Base-by-base conservation (phyloP, 169 alveolate genomes). In the Plasmodium knowlesi region DNA sequence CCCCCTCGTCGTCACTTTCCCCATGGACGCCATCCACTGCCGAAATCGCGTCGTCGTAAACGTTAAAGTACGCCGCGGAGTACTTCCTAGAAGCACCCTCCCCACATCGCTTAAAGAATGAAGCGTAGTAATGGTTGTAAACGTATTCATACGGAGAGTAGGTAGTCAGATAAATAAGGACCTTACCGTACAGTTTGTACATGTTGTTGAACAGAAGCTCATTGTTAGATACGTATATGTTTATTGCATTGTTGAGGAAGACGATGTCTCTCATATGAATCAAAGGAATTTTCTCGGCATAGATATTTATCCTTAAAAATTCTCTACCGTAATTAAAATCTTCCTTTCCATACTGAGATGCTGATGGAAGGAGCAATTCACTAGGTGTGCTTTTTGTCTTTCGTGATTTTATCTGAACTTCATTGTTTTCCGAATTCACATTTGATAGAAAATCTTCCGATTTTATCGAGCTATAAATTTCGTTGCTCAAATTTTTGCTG, bases 81-180 rank as follows among this genome's bases (percentile, higher is more conserved):
- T 89, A 89, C 30, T 89, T 89, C 82, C 72, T 76, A 28, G n/a
- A 57, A 12, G 19, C 12, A 8, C 30, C 19, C 14, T 61, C 73
- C 8, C 73, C 73, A 41, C 72, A 30, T 32, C 50, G 28, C 37
- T 28, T 81, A 32, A 89, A 73, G 53, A 54, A 53, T 28, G 76
- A 79, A 80, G 90, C 61, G 30, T 89, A 89, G 34, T 89, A 89
- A 30, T 89, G 83, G 14, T 73, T 89, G 37, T 89, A 89, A 19
- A 89, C 94, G 22, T 89, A 89, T 22, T 89, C 94, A 22, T 89
- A 89, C 3, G 94, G 94, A 32, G 94, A 89, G 71, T 80, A 89
- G 9, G 94, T 89, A 14, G 94, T 89, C 14, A 89, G 50, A 53
- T 79, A 89, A 4, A 89, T 89, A 8, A 89, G 90, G 19, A 89